phyloP scores from a whole-genome alignment of 2,329 filamentous ascomycete genomes.

The Fusarium abutilonis region DNA sequence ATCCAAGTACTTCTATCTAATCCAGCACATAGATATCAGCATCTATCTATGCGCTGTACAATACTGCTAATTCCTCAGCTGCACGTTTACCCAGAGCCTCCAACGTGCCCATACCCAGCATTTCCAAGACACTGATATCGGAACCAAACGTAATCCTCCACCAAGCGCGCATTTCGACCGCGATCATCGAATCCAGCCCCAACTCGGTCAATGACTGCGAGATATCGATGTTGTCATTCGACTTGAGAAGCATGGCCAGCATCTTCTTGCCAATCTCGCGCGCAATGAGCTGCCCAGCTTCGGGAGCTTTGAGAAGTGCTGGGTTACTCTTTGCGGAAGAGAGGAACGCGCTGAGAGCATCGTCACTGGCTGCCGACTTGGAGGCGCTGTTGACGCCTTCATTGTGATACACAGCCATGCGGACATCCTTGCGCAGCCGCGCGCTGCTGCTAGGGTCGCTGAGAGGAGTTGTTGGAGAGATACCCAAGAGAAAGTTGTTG shows the following conservation, averaged over 20 bases:
- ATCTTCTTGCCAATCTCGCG: background rate
- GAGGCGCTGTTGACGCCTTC: no score
- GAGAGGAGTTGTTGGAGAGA: no score
- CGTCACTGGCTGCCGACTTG: no score
- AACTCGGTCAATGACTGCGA: background rate
- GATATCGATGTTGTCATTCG: conserved; percentile 11
- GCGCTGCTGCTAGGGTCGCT: no score
- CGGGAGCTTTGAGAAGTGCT: background rate
- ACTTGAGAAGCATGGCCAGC: conserved; percentile 14
- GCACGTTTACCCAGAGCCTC: background rate
- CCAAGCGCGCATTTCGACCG: conserved; percentile 42
- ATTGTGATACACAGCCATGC: no score
- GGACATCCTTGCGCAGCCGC: no score
- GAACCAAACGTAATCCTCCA: conserved; percentile 31
- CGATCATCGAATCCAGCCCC: conserved; percentile 41
- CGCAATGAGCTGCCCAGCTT: background rate
- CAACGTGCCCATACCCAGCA: conserved; percentile 2
- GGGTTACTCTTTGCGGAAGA: background rate
- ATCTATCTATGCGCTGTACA: no score
- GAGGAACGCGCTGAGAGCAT: background rate
- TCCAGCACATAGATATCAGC: no score
- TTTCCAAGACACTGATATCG: conserved; percentile 37
- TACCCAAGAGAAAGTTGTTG: no score
- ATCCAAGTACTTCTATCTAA: no score
- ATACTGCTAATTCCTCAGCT: no score